phyloP scores from a whole-genome alignment of 73 alveolate species.

The Breviolum minutum region DNA sequence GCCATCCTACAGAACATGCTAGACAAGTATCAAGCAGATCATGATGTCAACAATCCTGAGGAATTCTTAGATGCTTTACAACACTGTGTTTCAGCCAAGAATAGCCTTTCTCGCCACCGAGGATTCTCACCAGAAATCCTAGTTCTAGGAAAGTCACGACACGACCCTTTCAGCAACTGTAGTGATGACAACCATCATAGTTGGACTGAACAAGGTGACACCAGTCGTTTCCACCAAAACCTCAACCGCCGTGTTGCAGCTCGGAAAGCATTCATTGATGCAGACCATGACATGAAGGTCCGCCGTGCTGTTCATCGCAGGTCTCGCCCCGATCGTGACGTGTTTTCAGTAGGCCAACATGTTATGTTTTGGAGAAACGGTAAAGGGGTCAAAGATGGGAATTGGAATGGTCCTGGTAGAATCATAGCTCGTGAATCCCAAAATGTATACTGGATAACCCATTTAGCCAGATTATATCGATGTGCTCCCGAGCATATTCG shows the following conservation, averaged over 20 bases:
- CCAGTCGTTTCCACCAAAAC: background rate
- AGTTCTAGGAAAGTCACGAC: conserved; percentile 8
- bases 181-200: background rate
- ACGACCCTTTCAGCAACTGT: background rate
- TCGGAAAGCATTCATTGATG: background rate
- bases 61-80: too few species aligned
- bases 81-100: conserved; percentile 11
- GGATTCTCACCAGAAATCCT: conserved; percentile 28
- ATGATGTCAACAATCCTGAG: too few species aligned
- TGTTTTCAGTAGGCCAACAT: background rate
- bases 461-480: background rate
- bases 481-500: conserved; percentile 40
- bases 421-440: background rate
- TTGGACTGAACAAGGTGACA: background rate
- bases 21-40: too few species aligned
- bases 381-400: background rate
- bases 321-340: background rate
- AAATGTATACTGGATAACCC: background rate
- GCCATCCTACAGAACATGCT: too few species aligned
- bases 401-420: conserved; percentile 40
- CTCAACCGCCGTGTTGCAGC: background rate
- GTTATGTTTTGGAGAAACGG: background rate
- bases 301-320: background rate
- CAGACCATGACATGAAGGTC: background rate
- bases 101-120: background rate